Evolutionary conservation across 2,329 filamentous ascomycete species (phyloP).

Genomic region (Metarhizium guizhouense): DNA sequence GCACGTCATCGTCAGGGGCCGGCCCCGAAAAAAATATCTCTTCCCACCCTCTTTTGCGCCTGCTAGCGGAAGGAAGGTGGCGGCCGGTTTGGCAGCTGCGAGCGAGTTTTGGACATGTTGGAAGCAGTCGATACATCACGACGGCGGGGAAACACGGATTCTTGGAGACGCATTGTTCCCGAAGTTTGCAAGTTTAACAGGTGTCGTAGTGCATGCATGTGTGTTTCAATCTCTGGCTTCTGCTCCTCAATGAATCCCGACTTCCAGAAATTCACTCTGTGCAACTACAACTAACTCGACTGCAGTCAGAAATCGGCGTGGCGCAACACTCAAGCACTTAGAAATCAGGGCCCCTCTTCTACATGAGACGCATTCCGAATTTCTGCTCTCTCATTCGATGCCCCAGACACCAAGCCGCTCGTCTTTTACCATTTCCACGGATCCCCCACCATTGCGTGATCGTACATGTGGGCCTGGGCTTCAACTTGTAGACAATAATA

Average conservation of each 20-base stretch:
- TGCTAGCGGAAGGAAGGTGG: not conserved
- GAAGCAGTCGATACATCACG: not conserved
- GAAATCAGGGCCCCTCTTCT: not conserved
- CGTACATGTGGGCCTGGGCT: constrained; percentile 4
- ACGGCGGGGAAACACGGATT: not conserved
- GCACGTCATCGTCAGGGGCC: constrained; percentile 9
- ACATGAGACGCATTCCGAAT: not conserved
- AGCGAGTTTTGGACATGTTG: not conserved
- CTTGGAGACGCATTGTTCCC: not conserved
- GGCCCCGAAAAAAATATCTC: not conserved
- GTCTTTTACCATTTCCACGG: constrained; percentile 6
- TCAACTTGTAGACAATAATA: not conserved
- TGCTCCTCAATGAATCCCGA: not conserved
- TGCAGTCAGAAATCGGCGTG: not conserved
- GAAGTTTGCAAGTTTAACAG: not conserved
- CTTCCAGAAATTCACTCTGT: not conserved
- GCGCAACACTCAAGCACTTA: not conserved
- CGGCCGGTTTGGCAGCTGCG: too few species aligned
- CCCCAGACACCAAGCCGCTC: not conserved
- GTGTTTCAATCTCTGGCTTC: not conserved
- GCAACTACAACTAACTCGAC: not conserved
- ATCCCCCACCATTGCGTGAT: constrained; percentile 25
- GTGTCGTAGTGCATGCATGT: not conserved
- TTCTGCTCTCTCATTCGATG: not conserved
- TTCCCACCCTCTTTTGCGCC: not conserved